Evolutionary conservation across 2,329 filamentous ascomycete species (phyloP), one percentile per base, ranked within the genome.

Genomic region (Cladosporium sp.): DNA sequence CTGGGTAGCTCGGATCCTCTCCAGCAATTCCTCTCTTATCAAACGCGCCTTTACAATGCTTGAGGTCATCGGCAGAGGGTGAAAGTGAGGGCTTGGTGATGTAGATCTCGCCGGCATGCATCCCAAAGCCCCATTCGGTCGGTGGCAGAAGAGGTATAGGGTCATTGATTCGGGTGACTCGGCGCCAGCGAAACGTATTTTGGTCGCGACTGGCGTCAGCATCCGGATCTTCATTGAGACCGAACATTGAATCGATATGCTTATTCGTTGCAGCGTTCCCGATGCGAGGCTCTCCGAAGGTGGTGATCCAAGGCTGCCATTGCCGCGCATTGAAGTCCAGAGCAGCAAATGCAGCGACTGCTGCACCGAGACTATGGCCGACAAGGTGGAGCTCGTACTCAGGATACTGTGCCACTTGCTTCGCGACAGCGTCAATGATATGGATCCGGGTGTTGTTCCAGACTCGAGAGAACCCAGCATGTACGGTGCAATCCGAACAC

Each of bases 331-430:
- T 79, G 64, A 95, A 80, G 65, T 98, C 93, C 32, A 96, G 76
- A 1, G 81, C 88, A 0, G 90, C 93, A 3, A 98, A 79, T 1
- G 88, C 85, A 2, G 93, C 92, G 1, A 97, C 88, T 0, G 93
- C 91, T 11, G 93, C 93, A 16, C 93, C 93, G 0, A 97, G 81
- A 49, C 88, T 95, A 68, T 98, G 93, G 0, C 93, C 93, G 7
- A 95, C 83, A 3, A 97, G 76, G 28, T 86, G 83, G 11, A 97
- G 72, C 37, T 82, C 74, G 62, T 95, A 92, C 22, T 80, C 73
- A 0, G 87, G 87, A 63, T 92, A 79, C 38, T 78, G 72, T n/a
- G 74, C 67, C 18, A 78, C 74, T 4, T 88, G 74, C 4, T 73
- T 70, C 51, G 81, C 73, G 4, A 98, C 72, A 31, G 83, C 74